Evolutionary conservation across 2,329 filamentous ascomycete genomes (phyloP).

Genomic region (Didymella segeticola): DNA sequence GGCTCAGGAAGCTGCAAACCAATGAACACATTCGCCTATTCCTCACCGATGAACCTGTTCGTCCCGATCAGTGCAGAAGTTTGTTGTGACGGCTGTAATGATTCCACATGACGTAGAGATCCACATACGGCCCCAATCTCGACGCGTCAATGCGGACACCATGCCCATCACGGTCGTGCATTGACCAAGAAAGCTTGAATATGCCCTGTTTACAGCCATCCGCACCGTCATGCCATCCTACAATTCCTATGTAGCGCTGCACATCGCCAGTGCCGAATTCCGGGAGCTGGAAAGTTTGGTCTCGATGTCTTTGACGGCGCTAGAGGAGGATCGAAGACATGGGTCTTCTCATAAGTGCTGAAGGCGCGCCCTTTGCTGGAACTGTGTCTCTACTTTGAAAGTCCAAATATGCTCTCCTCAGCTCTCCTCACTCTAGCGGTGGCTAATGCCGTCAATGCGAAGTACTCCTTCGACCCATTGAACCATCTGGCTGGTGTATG

Average conservation of each 20-base stretch:
- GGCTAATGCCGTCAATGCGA: slow-evolving; percentile 35
- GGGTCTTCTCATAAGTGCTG: slow-evolving; percentile 4
- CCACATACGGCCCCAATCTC: too few relatives aligned
- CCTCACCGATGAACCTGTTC: not conserved
- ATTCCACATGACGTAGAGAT: slow-evolving; percentile 12
- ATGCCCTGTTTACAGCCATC: slow-evolving; percentile 22
- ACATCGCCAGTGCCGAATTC: slow-evolving; percentile 17
- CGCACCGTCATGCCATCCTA: slow-evolving; percentile 24
- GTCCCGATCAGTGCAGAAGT: not conserved
- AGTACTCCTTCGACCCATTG: slow-evolving; percentile 56
- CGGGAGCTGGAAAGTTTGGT: slow-evolving; percentile 3
- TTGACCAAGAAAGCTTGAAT: slow-evolving; percentile 20
- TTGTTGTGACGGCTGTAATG: slow-evolving; percentile 4
- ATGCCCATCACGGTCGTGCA: slow-evolving; percentile 12
- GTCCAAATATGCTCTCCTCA: slow-evolving; percentile 24
- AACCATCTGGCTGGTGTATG: slow-evolving; percentile 55
- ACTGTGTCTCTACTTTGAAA: not conserved
- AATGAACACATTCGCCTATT: not conserved
- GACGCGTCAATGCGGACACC: slow-evolving; percentile 7
- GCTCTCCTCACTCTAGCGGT: slow-evolving; percentile 34
- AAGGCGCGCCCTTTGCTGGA: not conserved
- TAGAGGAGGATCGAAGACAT: not conserved
- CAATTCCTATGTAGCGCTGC: slow-evolving; percentile 13
- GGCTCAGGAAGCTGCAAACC: slow-evolving; percentile 9
- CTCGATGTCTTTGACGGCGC: not conserved